Evolutionary conservation across 2,329 filamentous ascomycete species (phyloP).

Genomic region (Fusarium verrucosum): DNA sequence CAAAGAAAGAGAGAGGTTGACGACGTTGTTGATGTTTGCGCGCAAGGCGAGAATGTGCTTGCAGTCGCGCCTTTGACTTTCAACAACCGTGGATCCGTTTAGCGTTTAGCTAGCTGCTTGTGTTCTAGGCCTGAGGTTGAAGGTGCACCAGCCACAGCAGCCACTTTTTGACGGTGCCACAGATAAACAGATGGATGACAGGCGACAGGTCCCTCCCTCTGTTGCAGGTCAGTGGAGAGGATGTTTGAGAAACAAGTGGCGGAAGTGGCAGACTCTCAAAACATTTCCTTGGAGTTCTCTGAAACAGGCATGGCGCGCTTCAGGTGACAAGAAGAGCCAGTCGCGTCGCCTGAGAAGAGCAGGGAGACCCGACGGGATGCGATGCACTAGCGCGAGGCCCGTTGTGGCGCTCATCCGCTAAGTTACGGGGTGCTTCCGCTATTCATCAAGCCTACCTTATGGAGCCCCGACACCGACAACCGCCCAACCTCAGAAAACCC

Average conservation of each 20-base stretch:
- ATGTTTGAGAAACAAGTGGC: slow-evolving; percentile 6
- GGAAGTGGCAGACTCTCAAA: slow-evolving; percentile 2
- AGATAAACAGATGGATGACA: slow-evolving; percentile 6
- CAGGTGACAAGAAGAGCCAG: slow-evolving; percentile 38
- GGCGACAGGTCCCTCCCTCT: too few relatives aligned
- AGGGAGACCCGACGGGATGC: slow-evolving; percentile 21
- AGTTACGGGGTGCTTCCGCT: slow-evolving; percentile 42
- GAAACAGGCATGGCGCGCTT: slow-evolving; percentile 40
- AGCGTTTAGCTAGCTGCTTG: slow-evolving; percentile 7
- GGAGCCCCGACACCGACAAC: slow-evolving; percentile 41
- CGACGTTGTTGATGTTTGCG: slow-evolving; percentile 14
- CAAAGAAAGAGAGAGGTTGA: not conserved
- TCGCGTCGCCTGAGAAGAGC: slow-evolving; percentile 24
- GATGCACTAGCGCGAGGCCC: slow-evolving; percentile 22
- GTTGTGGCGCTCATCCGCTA: slow-evolving; percentile 32
- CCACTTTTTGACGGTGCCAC: not conserved
- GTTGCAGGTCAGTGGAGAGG: slow-evolving; percentile 31
- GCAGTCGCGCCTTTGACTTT: slow-evolving; percentile 13
- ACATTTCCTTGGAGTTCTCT: slow-evolving; percentile 5
- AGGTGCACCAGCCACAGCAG: slow-evolving; percentile 8
- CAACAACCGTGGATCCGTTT: slow-evolving; percentile 1
- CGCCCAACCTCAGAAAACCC: slow-evolving; percentile 40
- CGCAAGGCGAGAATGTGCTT: slow-evolving; percentile 20
- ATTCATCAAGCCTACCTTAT: slow-evolving; percentile 26
- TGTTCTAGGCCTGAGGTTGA: slow-evolving; percentile 18